These are phyloP conservation scores for Acacia confusa DNA, from an alignment of 306 rosid genomes.

Conservation along the genomic window DNA sequence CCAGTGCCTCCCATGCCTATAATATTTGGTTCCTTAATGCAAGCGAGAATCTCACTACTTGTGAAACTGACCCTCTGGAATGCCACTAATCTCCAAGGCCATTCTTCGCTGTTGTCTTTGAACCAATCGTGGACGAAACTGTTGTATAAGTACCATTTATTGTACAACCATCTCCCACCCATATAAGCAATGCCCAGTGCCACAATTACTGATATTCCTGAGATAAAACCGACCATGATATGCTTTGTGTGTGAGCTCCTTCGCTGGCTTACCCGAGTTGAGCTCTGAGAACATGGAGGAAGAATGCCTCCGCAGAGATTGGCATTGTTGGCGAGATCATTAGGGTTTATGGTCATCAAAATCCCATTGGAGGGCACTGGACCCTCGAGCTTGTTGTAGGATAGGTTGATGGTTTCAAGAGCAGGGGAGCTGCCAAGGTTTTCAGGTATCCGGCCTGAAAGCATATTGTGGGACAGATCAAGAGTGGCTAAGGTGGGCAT, in stretches of 20 bases:
- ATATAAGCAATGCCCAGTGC: constrained; percentile 48
- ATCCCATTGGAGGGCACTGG: constrained; percentile 79
- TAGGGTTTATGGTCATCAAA: constrained; percentile 58
- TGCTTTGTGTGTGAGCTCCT: constrained; percentile 45
- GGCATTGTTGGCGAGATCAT: constrained; percentile 65
- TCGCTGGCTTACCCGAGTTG: constrained; percentile 20
- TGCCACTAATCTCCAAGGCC: constrained; percentile 92
- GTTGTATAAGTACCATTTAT: constrained; percentile 57
- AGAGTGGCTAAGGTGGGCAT: constrained; percentile 79
- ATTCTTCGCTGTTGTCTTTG: constrained; percentile 56
- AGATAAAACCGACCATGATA: constrained; percentile 52
- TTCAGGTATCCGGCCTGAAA: constrained; percentile 67
- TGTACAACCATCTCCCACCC: constrained; percentile 54
- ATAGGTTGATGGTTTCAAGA: constrained; percentile 74
- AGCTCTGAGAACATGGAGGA: constrained; percentile 65
- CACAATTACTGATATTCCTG: constrained; percentile 55
- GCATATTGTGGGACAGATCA: constrained; percentile 77
- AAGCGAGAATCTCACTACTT: constrained; percentile 63
- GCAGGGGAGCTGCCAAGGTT: constrained; percentile 77
- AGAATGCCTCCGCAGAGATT: constrained; percentile 83
- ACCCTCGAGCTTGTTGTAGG: constrained; percentile 84
- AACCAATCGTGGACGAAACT: constrained; percentile 57
- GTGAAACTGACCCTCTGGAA: constrained; percentile 87
- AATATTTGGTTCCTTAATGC: constrained; percentile 72
- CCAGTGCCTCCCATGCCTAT: constrained; percentile 87